Conservation (phyloP, 2,329 filamentous ascomycete genomes). For the Blumeriella jaapii region DNA sequence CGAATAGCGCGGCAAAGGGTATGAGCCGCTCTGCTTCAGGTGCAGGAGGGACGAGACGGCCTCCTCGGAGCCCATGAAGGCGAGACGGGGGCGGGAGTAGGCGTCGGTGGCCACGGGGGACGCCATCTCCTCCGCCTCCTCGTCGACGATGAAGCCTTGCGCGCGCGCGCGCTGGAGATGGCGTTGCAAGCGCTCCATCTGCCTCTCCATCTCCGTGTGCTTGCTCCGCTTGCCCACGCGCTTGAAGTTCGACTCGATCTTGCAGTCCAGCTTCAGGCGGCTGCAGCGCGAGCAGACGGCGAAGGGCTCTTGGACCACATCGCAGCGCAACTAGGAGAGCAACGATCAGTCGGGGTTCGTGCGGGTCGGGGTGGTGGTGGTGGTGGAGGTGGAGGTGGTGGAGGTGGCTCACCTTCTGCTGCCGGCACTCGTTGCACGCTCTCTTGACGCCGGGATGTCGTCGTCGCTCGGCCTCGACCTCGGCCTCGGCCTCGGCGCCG, state of each 20-base stretch:
- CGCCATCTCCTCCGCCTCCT: slow-evolving; percentile 41
- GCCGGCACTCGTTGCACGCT: slow-evolving; percentile 74
- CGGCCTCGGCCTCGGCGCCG: slow-evolving; percentile 44
- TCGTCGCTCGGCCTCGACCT: too few relatives aligned
- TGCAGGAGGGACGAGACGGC: slow-evolving; percentile 55
- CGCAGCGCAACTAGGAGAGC: slow-evolving; percentile 60
- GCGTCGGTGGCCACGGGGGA: slow-evolving; percentile 47
- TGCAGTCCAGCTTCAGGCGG: slow-evolving; percentile 70
- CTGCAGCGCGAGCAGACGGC: slow-evolving; percentile 66
- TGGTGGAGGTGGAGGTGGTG: neutral
- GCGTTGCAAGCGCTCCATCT: slow-evolving; percentile 58
- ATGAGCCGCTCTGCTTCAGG: slow-evolving; percentile 53
- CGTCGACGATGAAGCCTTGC: slow-evolving; percentile 43
- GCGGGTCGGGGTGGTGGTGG: slow-evolving; percentile 4
- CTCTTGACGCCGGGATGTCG: slow-evolving; percentile 62
- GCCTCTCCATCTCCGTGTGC: slow-evolving; percentile 78
- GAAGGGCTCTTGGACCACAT: slow-evolving; percentile 73
- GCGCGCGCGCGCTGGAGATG: slow-evolving; percentile 47
- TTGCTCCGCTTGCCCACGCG: slow-evolving; percentile 71
- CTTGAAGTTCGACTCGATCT: slow-evolving; percentile 83
- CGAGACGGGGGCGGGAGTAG: slow-evolving; percentile 48
- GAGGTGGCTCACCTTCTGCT: slow-evolving; percentile 60
- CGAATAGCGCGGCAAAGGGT: slow-evolving; percentile 21
- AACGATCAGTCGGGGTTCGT: slow-evolving; percentile 8
- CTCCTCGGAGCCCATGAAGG: slow-evolving; percentile 56